phyloP scores from a whole-genome alignment of 805 yeast genomes.

The Wickerhamomyces subpelliculosus region DNA sequence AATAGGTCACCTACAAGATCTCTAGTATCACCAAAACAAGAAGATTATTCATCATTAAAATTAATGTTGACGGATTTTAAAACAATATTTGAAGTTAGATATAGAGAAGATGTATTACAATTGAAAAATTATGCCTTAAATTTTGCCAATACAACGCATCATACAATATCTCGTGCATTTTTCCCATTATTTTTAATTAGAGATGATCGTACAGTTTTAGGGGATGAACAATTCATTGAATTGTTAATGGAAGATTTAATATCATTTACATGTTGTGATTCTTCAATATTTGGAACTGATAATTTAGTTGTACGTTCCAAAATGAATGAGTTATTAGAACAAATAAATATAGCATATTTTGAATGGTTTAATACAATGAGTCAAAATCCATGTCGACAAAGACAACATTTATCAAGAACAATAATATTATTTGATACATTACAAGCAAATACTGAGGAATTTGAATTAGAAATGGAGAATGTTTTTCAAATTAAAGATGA shows the following conservation, averaged over 20 bases:
- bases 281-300: conserved; percentile 23
- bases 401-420: conserved; percentile 62
- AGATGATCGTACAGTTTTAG: conserved; percentile 55
- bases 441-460: conserved; percentile 65
- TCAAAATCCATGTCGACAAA: conserved; percentile 75
- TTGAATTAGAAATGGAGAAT: conserved; percentile 42
- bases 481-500: conserved; percentile 27
- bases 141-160: conserved; percentile 28
- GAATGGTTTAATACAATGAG: conserved; percentile 37
- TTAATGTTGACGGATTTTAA: conserved; percentile 32
- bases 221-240: conserved; percentile 34
- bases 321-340: conserved; percentile 31
- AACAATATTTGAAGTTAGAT: conserved; percentile 25
- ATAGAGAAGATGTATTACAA: conserved; percentile 25
- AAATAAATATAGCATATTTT: conserved; percentile 40
- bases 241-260: conserved; percentile 36
- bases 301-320: conserved; percentile 15
- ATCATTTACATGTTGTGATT: conserved; percentile 33
- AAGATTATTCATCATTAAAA: conserved; percentile 21
- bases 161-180: conserved; percentile 50
- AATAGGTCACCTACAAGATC: conserved; percentile 41
- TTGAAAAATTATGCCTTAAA: conserved; percentile 24
- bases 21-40: conserved; percentile 23
- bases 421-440: conserved; percentile 65
- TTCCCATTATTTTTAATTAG: conserved; percentile 56